Evolutionary conservation across 2,329 filamentous ascomycete species (phyloP), one percentile per base, ranked within the genome.

Genomic region (Cytospora mali): DNA sequence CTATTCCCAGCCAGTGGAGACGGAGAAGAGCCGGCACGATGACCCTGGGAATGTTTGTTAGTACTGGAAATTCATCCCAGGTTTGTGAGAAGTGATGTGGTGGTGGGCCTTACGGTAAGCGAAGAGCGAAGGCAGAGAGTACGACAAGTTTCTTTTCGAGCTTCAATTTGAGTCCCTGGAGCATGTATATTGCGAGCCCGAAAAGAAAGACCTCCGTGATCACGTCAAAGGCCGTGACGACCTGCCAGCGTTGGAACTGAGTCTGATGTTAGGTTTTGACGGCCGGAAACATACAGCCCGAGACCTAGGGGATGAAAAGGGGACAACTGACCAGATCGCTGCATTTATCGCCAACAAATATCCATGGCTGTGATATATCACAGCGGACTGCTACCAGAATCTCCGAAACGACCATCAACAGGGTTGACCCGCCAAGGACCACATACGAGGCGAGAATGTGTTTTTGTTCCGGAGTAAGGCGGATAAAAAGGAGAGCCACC

Each of bases 381-480:
- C 80, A 81, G 18, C 77, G 74, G 2, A 81, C 61, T 6, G 73
- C 65, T 23, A 80, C 67, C 3, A 78, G 69, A 27, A 81, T 68
- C 16, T 79, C 61, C 1, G 78, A 77, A 11, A 75, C 68, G 16
- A 79, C 66, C 11, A 75, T 65, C 68, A 78, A 77, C 21, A 73
- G 64, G 2, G 74, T 75, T 16, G 76, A 75, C 0, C 72, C 64
- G 4, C 60, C 71, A 2, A 81, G 68, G 11, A 76, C 74, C 1
- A 66, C 67, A 66, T 72, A 74, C 5, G 76, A 73, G 3, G 72
- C 69, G 16, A 71, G 58, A 13, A 73, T 72, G 67, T 82, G 80
- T 6, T 66, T 67, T 56, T 74, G 75, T 29, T 77, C 73, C 7
- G 78, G 78, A 3, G 79, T 79, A 18, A 82, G 70, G 6, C 79